Conservation (phyloP, 208 protist species). For the Acanthamoeba rhysodes region DNA sequence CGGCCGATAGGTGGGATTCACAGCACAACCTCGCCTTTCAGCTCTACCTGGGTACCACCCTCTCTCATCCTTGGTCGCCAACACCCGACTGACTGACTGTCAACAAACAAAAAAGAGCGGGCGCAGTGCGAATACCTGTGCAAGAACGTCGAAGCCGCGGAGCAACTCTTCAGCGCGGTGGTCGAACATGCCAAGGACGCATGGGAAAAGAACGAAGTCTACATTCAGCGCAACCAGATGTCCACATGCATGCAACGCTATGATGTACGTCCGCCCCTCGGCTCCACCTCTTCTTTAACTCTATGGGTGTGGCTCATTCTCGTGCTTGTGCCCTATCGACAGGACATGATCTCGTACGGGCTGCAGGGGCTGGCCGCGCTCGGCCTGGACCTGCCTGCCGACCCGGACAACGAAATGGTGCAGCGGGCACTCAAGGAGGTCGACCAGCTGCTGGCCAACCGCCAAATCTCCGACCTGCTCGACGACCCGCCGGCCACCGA, state of each 20-base stretch:
- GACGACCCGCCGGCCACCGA: constrained; percentile 21
- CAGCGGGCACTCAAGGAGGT: constrained; percentile 20
- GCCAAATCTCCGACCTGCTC: constrained; percentile 7
- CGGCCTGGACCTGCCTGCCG: constrained; percentile 2
- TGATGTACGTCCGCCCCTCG: not conserved
- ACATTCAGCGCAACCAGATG: constrained; percentile 63
- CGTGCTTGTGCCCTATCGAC: not conserved
- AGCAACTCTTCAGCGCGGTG: not conserved
- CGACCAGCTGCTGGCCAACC: not conserved
- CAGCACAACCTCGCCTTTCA: constrained; percentile 70
- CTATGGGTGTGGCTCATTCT: not conserved
- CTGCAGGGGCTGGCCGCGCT: constrained; percentile 7
- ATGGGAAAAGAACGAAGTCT: constrained; percentile 57
- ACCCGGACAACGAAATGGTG: constrained; percentile 24
- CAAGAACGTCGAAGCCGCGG: constrained; percentile 44
- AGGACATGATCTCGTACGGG: constrained; percentile 56
- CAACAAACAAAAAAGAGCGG: not conserved
- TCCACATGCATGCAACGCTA: constrained; percentile 22
- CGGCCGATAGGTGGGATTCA: constrained; percentile 32
- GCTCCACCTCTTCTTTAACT: not conserved
- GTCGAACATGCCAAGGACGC: not conserved
- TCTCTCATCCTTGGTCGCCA: not conserved
- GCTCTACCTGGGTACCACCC: constrained; percentile 17
- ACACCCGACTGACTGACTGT: not conserved
- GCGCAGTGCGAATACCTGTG: constrained; percentile 72